Evolutionary conservation across 768 basidiomycete species (phyloP).

Genomic region (Phaeolepiota aurea): DNA sequence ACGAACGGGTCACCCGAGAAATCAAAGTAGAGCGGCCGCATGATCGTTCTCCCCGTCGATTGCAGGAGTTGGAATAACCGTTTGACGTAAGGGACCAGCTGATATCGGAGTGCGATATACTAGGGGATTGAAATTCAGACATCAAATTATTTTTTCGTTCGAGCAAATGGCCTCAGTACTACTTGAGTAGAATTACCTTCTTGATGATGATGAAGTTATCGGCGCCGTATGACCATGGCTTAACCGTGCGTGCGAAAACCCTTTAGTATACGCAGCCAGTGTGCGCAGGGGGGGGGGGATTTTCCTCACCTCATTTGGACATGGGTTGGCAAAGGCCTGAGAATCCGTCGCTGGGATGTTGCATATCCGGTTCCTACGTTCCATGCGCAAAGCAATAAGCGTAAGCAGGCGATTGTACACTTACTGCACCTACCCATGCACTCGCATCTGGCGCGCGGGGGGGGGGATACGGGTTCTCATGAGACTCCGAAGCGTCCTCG

Average conservation of each 20-base stretch:
- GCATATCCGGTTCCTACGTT: slow-evolving; percentile 17
- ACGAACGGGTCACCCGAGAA: slow-evolving; percentile 22
- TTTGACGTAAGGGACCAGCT: slow-evolving; percentile 22
- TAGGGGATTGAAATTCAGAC: too few species aligned
- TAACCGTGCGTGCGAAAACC: too few species aligned
- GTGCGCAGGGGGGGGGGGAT: background rate
- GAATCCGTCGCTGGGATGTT: slow-evolving; percentile 13
- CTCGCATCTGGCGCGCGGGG: slow-evolving; percentile 14
- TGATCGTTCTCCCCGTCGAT: slow-evolving; percentile 18
- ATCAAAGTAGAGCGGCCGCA: slow-evolving; percentile 24
- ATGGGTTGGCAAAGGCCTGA: slow-evolving; percentile 20
- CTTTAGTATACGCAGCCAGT: background rate
- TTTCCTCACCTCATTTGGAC: slow-evolving; percentile 22
- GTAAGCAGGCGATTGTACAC: background rate
- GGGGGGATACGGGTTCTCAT: too few species aligned
- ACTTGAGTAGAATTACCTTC: slow-evolving; percentile 11
- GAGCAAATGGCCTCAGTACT: background rate
- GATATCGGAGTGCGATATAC: slow-evolving; percentile 29
- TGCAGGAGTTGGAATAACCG: slow-evolving; percentile 22
- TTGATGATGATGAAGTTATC: slow-evolving; percentile 26
- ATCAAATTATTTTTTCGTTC: too few species aligned
- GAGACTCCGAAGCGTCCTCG: too few species aligned
- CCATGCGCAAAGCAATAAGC: background rate
- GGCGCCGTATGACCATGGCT: slow-evolving; percentile 29
- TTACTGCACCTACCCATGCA: slow-evolving; percentile 17